phyloP scores from a whole-genome alignment of 164 flowering plant species.

The Nymphaea colorata region DNA sequence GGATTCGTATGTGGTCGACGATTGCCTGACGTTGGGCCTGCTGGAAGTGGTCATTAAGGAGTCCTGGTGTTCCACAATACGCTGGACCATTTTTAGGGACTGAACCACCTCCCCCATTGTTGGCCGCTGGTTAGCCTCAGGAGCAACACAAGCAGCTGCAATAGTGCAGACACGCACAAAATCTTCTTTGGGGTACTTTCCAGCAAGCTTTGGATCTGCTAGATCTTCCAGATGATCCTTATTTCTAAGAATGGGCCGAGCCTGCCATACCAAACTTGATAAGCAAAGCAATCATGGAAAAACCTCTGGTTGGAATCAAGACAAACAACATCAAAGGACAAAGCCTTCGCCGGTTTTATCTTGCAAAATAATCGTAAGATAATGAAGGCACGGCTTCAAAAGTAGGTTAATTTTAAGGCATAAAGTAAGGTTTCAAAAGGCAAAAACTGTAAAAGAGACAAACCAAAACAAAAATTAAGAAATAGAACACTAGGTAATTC shows the following conservation, averaged over 20 bases:
- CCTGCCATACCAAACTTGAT: conserved; percentile 31
- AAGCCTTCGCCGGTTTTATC: no score
- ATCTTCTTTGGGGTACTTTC: conserved; percentile 83
- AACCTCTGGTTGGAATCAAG: no score
- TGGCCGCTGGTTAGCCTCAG: conserved; percentile 88
- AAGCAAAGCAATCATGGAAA: no score
- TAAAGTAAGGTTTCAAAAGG: neutral
- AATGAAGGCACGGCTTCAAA: no score
- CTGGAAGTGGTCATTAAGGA: conserved; percentile 28
- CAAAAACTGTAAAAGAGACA: neutral
- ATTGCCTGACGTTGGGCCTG: conserved; percentile 65
- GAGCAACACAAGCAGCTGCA: conserved; percentile 98
- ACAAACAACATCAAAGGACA: no score
- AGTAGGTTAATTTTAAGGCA: no score
- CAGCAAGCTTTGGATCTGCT: conserved; percentile 68
- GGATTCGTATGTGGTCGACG: conserved; percentile 83
- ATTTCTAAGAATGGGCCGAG: conserved; percentile 86
- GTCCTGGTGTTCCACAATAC: conserved; percentile 64
- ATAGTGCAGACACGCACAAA: conserved; percentile 88
- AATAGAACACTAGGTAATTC: no score
- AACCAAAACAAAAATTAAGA: neutral
- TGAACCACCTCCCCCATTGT: conserved; percentile 99
- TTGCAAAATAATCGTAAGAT: no score
- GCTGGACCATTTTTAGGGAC: conserved; percentile 96
- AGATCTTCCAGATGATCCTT: conserved; percentile 84